phyloP scores from a whole-genome alignment of 768 basidiomycete species.

The Royoungia palumana region DNA sequence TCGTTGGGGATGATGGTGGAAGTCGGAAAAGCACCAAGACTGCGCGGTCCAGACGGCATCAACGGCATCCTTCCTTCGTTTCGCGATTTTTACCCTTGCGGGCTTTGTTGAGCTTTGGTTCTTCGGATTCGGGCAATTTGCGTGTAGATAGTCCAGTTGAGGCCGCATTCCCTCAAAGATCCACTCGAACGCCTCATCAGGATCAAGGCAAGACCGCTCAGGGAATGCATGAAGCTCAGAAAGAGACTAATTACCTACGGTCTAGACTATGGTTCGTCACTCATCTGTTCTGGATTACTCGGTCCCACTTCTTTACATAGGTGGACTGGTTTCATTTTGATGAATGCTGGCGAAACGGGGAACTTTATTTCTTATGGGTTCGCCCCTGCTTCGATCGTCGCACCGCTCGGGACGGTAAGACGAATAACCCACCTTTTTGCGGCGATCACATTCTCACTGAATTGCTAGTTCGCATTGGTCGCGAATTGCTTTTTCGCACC shows the following conservation, averaged over 20 bases:
- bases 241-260: constrained; percentile 74
- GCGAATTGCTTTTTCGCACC: constrained; percentile 96
- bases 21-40: constrained; percentile 26
- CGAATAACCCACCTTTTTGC: constrained; percentile 2
- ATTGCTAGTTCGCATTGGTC: constrained; percentile 77
- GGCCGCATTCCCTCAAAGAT: constrained; percentile 32
- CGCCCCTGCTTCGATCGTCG: constrained; percentile 90
- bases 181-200: constrained; percentile 2
- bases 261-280: constrained; percentile 74
- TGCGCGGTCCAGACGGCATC: constrained; percentile 18
- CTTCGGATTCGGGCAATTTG: constrained; percentile 3
- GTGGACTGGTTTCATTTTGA: constrained; percentile 87
- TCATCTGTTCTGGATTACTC: not conserved
- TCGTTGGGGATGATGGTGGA: constrained; percentile 23
- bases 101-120: constrained; percentile 5
- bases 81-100: constrained; percentile 36
- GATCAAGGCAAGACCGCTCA: constrained; percentile 9
- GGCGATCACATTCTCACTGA: not conserved
- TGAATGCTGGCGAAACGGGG: constrained; percentile 87
- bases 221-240: constrained; percentile 32
- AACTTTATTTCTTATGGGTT: constrained; percentile 91
- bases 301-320: constrained; percentile 35
- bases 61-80: constrained; percentile 30
- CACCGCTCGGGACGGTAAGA: constrained; percentile 90
- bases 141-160: constrained; percentile 29